Evolutionary conservation across 1,284 basidiomycete species (phyloP), one percentile per base, ranked within the genome.

Genomic region (Kalmanozyma brasiliensis): DNA sequence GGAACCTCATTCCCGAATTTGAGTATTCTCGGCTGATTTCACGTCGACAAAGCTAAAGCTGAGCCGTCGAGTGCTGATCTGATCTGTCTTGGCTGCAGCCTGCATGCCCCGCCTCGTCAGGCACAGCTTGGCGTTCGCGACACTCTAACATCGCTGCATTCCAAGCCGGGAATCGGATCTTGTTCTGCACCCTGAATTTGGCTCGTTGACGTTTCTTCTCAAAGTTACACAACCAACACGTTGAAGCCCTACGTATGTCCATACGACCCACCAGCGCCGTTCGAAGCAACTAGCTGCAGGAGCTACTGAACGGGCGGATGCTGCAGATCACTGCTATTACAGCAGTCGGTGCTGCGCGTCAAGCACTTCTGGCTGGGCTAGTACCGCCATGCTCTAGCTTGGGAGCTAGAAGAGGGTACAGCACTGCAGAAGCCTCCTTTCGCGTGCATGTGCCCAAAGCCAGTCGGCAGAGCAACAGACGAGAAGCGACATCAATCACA

Each of bases 361-460:
- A 35, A 37, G 33, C 47, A 24, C 20, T 55, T 5, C 46, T 38
- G n/a, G 49, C 47, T 8, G 47, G 41, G 20, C 9, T 57, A 1
- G 26, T 40, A 14, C 49, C 23, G 9, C 36, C 20, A 30, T 49
- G 23, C 16, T 22, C 41, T 9, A 30, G 20, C 3, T 19, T 24
- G 0, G 8, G 41, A 9, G 43, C 38, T 34, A 19, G 20, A 14
- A 52, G 43, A 29, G 33, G 13, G 20, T 65, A 59, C 43, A 55
- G 36, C 49, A 43, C 32, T 10, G 60, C 37, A 26, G 51, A 52
- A 11, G 4, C 29, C 10, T 49, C 57, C 6, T 61, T 59, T 43
- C 49, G 49, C 33, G 37, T 57, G 16, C 58, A 57, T 20, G 42
- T 40, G 7, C 64, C 57, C n/a, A 60, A 49, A 23, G 49, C 65